These are phyloP conservation scores for Gymnopus androsaceus DNA, from an alignment of 1,284 basidiomycete species.

Conservation along the genomic window DNA sequence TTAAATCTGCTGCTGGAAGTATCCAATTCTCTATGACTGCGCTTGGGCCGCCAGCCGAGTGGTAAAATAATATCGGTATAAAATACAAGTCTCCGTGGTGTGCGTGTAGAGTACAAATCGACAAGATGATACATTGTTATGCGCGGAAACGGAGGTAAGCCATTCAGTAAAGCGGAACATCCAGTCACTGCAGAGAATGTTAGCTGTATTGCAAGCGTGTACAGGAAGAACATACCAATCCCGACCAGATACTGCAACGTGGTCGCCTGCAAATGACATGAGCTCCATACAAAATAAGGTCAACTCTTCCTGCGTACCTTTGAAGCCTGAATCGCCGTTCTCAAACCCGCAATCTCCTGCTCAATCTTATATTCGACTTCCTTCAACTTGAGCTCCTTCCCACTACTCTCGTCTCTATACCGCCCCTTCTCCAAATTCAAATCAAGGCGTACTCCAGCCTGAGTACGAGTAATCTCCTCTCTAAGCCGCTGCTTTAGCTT, in stretches of 20 bases:
- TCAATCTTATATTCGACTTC: conserved; percentile 98
- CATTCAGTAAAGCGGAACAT: conserved; percentile 83
- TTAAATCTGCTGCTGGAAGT: conserved; percentile 50
- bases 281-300: conserved; percentile 28
- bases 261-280: conserved; percentile 55
- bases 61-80: conserved; percentile 4
- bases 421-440: conserved; percentile 96
- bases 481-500: conserved; percentile 93
- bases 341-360: conserved; percentile 89
- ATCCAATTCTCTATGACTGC: conserved; percentile 60
- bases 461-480: conserved; percentile 90
- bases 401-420: conserved; percentile 90
- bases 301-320: conserved; percentile 52
- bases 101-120: neutral
- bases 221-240: conserved; percentile 58
- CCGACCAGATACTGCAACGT: conserved; percentile 83
- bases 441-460: conserved; percentile 93
- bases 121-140: conserved; percentile 23
- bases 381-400: conserved; percentile 96
- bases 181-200: conserved; percentile 64
- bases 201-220: conserved; percentile 14
- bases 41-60: conserved; percentile 30
- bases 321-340: conserved; percentile 90
- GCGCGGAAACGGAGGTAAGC: conserved; percentile 76
- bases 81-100: neutral